Evolutionary conservation across 352 stramenopile species (phyloP), one percentile per base, ranked within the genome.

Genomic region (Thalassiosira hispida): DNA sequence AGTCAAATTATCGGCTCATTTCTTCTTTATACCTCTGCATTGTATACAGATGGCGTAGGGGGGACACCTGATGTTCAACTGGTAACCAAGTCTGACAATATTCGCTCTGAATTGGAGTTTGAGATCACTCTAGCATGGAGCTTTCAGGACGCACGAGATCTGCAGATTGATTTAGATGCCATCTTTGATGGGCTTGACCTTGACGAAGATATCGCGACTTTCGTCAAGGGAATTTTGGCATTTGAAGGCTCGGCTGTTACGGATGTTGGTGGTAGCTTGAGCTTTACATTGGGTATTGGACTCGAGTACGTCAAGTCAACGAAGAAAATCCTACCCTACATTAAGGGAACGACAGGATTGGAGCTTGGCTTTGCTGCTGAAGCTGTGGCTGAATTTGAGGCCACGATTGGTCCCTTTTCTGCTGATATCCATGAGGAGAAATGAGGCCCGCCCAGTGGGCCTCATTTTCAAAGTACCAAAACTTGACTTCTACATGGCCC

Each of bases 11-110:
- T n/a, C n/a, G n/a, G n/a, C n/a, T n/a, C n/a, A n/a, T n/a, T n/a
- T n/a, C n/a, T n/a, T n/a, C n/a, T n/a, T n/a, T n/a, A n/a, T n/a
- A n/a, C n/a, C n/a, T n/a, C n/a, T n/a, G n/a, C n/a, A n/a, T n/a
- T n/a, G n/a, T n/a, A n/a, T n/a, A n/a, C n/a, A n/a, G n/a, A 80
- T 61, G 49, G 59, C 16, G 46, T 80, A 73, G 76, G 76, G 23
- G 76, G 76, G 18, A 59, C 31, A 16, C 61, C 76, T 12, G 35
- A 16, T 47, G 70, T 84, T 31, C 25, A 18, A 11, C 57, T 84
- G 11, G 35, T 18, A 0, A 46, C 69, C 5, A 51, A 9, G 11
- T 76, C 61, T 47, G 44, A 68, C 35, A 60, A 66, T 23, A 59
- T 55, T 29, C 35, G 69, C 42, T 73, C 76, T 23, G 40, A 33